Evolutionary conservation across 2,329 filamentous ascomycete species (phyloP).

Genomic region (Fusarium hainanense): DNA sequence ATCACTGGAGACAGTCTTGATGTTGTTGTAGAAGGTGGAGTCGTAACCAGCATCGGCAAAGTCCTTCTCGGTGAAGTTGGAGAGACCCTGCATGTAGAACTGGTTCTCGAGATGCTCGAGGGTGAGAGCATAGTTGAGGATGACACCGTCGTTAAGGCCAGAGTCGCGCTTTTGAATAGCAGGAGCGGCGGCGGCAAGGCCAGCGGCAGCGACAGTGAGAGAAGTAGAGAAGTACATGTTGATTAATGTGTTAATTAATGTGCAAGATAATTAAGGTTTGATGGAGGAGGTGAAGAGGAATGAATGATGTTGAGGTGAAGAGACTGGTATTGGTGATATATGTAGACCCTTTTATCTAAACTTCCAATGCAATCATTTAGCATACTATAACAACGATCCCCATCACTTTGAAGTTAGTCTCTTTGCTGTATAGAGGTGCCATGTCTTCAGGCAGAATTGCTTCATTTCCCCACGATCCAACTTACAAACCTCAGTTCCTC

Average conservation of each 20-base stretch:
- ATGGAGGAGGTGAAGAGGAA: neutral
- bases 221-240: conserved; percentile 29
- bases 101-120: conserved; percentile 69
- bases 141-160: conserved; percentile 43
- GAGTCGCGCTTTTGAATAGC: conserved; percentile 27
- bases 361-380: too few relatives aligned
- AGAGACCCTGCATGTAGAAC: conserved; percentile 71
- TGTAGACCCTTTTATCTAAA: neutral
- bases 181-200: conserved; percentile 31
- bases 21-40: conserved; percentile 65
- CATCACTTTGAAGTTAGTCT: too few relatives aligned
- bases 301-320: neutral
- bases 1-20: conserved; percentile 66
- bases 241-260: neutral
- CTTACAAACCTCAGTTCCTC: neutral
- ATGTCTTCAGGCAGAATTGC: too few relatives aligned
- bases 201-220: conserved; percentile 21
- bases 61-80: conserved; percentile 64
- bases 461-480: neutral
- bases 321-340: neutral
- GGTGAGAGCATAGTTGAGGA: conserved; percentile 61
- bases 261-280: neutral
- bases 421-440: too few relatives aligned
- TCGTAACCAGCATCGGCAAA: conserved; percentile 65
- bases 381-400: too few relatives aligned